Conservation (phyloP, 331 rosid genomes). For the Cucumis variabilis region DNA sequence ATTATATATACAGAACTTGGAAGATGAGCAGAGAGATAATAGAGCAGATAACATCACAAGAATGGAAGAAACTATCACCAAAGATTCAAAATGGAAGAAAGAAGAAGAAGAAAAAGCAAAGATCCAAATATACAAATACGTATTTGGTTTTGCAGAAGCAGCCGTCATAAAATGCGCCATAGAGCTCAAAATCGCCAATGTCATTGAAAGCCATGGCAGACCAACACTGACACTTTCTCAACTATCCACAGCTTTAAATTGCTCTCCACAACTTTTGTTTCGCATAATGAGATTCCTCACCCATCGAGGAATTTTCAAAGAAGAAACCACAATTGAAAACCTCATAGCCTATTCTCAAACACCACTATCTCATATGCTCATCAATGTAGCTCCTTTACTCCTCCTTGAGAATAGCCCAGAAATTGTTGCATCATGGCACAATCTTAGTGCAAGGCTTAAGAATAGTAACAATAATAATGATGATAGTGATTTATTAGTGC, state of each 20-base stretch:
- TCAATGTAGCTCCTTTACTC: conserved; percentile 44
- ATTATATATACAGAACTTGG: not conserved
- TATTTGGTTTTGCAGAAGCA: not conserved
- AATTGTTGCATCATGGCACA: conserved; percentile 70
- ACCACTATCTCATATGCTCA: conserved; percentile 50
- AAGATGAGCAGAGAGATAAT: not conserved
- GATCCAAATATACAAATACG: not conserved
- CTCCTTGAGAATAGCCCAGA: conserved; percentile 57
- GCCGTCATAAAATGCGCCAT: conserved; percentile 28
- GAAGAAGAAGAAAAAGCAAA: not conserved
- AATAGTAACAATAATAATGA: not conserved
- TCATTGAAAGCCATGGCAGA: conserved; percentile 41
- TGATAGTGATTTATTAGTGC: not conserved
- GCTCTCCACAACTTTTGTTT: not conserved
- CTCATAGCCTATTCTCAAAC: conserved; percentile 41
- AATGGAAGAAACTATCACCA: not conserved
- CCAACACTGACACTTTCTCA: conserved; percentile 20
- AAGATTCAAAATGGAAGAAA: not conserved
- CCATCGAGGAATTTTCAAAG: conserved; percentile 24
- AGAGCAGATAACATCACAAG: not conserved
- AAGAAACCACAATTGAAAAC: not conserved
- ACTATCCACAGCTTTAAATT: not conserved
- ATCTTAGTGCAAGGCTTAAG: conserved; percentile 37
- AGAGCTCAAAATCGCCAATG: conserved; percentile 40
- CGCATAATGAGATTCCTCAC: conserved; percentile 28